These are phyloP conservation scores for Amaranthus cruentus DNA, from an alignment of 148 eudicot species.

Conservation along the genomic window DNA sequence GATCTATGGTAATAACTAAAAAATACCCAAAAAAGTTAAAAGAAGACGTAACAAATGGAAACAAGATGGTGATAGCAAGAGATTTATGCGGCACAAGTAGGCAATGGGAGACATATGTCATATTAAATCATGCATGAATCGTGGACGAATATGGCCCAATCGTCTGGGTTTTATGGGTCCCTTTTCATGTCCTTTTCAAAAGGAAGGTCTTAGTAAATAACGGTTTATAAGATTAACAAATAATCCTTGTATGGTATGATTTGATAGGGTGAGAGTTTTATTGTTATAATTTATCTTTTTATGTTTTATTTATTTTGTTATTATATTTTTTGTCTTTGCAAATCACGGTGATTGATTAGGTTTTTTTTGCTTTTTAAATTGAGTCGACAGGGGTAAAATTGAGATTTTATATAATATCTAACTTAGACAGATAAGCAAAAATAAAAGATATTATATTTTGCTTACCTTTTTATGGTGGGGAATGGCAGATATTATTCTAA, in stretches of 20 bases:
- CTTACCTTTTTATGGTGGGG: background rate
- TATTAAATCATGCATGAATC: constrained; percentile 9
- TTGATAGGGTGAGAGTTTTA: too few species aligned
- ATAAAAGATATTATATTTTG: constrained; percentile 9
- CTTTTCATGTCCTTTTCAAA: background rate
- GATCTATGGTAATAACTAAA: background rate
- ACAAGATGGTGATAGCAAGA: constrained; percentile 14
- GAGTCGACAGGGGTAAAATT: constrained; percentile 6
- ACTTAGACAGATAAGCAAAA: constrained; percentile 15
- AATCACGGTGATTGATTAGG: too few species aligned
- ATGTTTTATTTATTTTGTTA: too few species aligned
- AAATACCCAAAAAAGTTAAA: background rate
- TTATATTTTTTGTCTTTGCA: too few species aligned
- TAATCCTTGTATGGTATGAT: too few species aligned
- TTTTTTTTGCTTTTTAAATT: background rate
- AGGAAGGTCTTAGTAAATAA: too few species aligned
- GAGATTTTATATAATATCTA: constrained; percentile 10
- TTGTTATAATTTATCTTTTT: too few species aligned
- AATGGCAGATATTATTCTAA: background rate
- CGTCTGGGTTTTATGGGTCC: background rate
- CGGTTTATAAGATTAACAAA: too few species aligned
- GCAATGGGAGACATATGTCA: constrained; percentile 17
- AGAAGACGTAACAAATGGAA: too few species aligned
- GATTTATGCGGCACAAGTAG: constrained; percentile 10
- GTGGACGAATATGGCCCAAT: constrained; percentile 11